phyloP scores from a whole-genome alignment of 2,329 filamentous ascomycete genomes.

The Ceratocystis cubensis region DNA sequence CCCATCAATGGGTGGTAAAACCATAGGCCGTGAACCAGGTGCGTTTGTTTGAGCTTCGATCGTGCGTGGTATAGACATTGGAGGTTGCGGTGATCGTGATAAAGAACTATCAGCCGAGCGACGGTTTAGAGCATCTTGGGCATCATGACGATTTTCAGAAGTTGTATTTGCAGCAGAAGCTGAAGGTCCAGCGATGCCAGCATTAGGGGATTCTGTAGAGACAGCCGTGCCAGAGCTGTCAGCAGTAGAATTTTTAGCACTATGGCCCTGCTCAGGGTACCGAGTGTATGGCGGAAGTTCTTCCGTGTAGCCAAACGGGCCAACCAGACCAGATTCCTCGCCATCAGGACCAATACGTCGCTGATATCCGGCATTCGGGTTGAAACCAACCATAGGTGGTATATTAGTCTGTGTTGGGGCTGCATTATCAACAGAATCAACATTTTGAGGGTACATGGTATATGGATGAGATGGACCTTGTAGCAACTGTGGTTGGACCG shows the following conservation, averaged over 20 bases:
- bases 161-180: constrained; percentile 12
- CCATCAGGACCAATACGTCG: constrained; percentile 64
- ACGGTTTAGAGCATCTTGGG: neutral
- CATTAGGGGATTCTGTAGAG: constrained; percentile 8
- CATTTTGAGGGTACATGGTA: constrained; percentile 67
- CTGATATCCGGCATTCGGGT: constrained; percentile 53
- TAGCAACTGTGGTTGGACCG: constrained; percentile 7
- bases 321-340: constrained; percentile 83
- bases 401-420: constrained; percentile 27
- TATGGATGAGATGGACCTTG: constrained; percentile 69
- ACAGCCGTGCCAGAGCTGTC: constrained; percentile 11
- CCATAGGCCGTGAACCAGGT: neutral
- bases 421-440: constrained; percentile 59
- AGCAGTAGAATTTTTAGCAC: constrained; percentile 34
- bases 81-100: constrained; percentile 8
- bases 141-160: constrained; percentile 2
- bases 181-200: neutral
- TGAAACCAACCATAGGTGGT: constrained; percentile 66
- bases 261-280: constrained; percentile 64
- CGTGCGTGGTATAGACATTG: constrained; percentile 10
- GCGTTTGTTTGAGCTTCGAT: neutral
- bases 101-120: neutral
- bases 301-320: constrained; percentile 77
- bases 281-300: constrained; percentile 83
- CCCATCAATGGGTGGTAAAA: constrained; percentile 35